phyloP scores from a whole-genome alignment of 2,329 filamentous ascomycete genomes.

The Trichoderma oligosporum region DNA sequence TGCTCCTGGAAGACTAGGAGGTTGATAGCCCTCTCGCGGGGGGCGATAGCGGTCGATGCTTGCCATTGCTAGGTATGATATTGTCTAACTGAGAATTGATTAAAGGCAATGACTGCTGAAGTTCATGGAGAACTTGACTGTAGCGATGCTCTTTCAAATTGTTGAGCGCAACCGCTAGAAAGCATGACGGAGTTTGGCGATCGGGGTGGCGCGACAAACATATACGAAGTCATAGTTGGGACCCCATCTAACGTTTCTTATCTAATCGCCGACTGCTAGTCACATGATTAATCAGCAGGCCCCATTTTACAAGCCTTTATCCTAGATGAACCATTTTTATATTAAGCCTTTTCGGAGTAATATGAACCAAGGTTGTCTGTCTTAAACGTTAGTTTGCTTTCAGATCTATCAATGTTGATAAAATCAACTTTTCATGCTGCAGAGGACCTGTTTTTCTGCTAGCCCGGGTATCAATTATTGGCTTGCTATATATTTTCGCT shows the following conservation, averaged over 20 bases:
- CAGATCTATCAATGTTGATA: too few relatives aligned
- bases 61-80: conserved; percentile 44
- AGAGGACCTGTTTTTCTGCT: background rate
- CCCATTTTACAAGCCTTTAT: background rate
- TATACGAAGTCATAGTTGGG: background rate
- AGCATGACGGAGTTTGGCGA: conserved; percentile 1
- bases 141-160: background rate
- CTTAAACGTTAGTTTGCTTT: too few relatives aligned
- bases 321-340: too few relatives aligned
- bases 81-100: conserved; percentile 28
- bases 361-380: too few relatives aligned
- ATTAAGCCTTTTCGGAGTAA: too few relatives aligned
- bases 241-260: conserved; percentile 22
- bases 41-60: conserved; percentile 59
- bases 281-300: conserved; percentile 21
- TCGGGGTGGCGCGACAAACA: conserved; percentile 11
- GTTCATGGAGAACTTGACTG: conserved; percentile 27
- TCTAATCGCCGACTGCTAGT: conserved; percentile 25
- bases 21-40: conserved; percentile 54
- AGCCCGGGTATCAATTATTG: conserved; percentile 10
- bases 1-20: conserved; percentile 43
- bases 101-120: conserved; percentile 20
- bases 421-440: background rate
- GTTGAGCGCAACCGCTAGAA: background rate
- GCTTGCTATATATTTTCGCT: background rate